phyloP scores from a whole-genome alignment of 257 asterid genomes.

The Fraxinus cuspidata region DNA sequence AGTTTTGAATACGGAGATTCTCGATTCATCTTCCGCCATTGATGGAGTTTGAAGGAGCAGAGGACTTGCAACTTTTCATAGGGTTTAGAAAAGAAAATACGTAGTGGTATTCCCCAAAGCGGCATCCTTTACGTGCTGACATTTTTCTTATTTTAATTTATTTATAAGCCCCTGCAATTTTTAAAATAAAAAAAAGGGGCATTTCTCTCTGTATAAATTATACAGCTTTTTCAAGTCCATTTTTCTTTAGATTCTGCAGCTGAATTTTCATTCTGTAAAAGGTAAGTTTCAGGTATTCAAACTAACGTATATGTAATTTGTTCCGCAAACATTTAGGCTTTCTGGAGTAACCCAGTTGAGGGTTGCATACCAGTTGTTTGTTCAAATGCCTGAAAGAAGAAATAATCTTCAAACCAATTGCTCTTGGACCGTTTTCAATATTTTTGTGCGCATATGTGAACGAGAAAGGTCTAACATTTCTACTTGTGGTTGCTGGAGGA shows the following conservation, averaged over 20 bases:
- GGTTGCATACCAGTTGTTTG: neutral
- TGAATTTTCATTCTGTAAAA: neutral
- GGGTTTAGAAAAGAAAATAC: neutral
- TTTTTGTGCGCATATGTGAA: neutral
- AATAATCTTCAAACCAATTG: neutral
- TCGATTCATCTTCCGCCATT: conserved; percentile 50
- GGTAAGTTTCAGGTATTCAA: neutral
- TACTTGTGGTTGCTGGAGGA: neutral
- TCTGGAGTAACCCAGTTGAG: no score
- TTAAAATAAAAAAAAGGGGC: neutral
- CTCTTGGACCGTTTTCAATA: neutral
- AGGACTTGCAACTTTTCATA: neutral
- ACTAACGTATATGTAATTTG: neutral
- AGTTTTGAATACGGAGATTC: conserved; percentile 15
- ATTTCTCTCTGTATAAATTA: neutral
- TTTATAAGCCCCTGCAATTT: neutral
- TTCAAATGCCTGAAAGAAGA: neutral
- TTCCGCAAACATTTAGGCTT: no score
- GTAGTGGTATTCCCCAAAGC: no score
- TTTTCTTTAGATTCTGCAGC: neutral
- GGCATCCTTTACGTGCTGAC: no score
- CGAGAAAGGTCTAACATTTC: neutral
- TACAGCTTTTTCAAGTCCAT: neutral
- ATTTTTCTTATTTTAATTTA: no score
- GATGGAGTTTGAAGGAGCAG: conserved; percentile 16